A percentile compares a stretch with the other conserved stretches of the same genome.
Conservation (phyloP, 2,329 filamentous ascomycete species). For the Emergomyces pasteurianus region DNA sequence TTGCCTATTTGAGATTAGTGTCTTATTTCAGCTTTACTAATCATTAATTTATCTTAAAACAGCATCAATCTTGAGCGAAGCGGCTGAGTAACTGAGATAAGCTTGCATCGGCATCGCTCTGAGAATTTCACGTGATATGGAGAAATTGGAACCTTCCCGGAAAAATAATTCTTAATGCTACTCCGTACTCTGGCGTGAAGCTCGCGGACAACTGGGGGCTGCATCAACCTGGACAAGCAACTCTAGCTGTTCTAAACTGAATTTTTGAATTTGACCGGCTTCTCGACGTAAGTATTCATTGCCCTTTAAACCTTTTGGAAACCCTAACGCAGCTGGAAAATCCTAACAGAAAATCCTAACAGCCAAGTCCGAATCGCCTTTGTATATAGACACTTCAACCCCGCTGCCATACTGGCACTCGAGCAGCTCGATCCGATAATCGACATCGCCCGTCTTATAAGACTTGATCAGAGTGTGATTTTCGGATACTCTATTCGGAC, state of each 20-base stretch:
- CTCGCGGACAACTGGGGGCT: no score
- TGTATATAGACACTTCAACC: not conserved
- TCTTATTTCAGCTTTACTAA: no score
- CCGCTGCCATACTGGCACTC: not conserved
- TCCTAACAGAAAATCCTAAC: not conserved
- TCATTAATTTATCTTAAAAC: no score
- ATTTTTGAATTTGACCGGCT: not conserved
- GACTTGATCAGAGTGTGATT: not conserved
- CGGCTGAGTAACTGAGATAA: no score
- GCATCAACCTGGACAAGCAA: not conserved
- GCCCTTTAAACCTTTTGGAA: not conserved
- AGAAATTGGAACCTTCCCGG: no score
- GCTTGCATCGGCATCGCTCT: no score
- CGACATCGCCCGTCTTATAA: not conserved
- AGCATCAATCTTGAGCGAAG: no score
- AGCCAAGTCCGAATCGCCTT: not conserved
- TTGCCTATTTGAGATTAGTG: no score
- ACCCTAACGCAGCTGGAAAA: not conserved
- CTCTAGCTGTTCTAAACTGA: not conserved
- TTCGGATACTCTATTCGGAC: constrained; percentile 1
- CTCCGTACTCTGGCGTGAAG: no score
- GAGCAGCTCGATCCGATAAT: not conserved
- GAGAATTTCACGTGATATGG: no score
- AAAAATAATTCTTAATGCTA: not conserved
- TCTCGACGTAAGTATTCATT: not conserved